Evolutionary conservation across 768 basidiomycete genomes (phyloP).

Genomic region (Pisolithus microcarpus): DNA sequence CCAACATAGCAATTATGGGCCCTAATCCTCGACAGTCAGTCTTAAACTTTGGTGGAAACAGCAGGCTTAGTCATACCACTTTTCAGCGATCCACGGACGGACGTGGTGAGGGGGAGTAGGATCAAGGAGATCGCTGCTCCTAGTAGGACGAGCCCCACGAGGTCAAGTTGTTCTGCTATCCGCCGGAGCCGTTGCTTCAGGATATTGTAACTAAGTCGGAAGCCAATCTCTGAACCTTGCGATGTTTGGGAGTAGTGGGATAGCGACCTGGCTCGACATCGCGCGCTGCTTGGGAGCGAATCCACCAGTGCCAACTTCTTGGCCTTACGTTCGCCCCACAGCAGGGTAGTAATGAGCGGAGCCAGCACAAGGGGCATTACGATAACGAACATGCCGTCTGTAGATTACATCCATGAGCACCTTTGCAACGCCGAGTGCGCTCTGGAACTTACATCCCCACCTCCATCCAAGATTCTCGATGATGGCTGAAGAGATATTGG

Average conservation of each 20-base stretch:
- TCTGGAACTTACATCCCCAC: slow-evolving; percentile 54
- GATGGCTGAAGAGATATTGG: slow-evolving; percentile 45
- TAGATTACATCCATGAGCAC: slow-evolving; percentile 2
- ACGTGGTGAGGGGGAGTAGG: slow-evolving; percentile 47
- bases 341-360: slow-evolving; percentile 22
- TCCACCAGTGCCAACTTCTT: too few relatives aligned
- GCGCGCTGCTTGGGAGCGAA: too few relatives aligned
- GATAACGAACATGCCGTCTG: slow-evolving; percentile 54
- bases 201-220: slow-evolving; percentile 38
- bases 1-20: slow-evolving; percentile 46
- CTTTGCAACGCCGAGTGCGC: not conserved
- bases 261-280: too few relatives aligned
- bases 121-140: slow-evolving; percentile 44
- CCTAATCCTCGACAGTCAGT: slow-evolving; percentile 23
- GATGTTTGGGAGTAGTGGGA: too few relatives aligned
- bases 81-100: slow-evolving; percentile 34
- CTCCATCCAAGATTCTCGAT: slow-evolving; percentile 49
- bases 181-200: slow-evolving; percentile 9
- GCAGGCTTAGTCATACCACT: slow-evolving; percentile 31
- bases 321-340: too few relatives aligned
- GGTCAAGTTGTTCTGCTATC: slow-evolving; percentile 35
- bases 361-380: slow-evolving; percentile 43
- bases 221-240: slow-evolving; percentile 19
- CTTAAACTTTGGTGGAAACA: slow-evolving; percentile 4
- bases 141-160: slow-evolving; percentile 45